Percentiles rank a stretch among this genome's conserved stretches.
phyloP scores from a whole-genome alignment of 2,329 filamentous ascomycete species.

The Thielaviopsis cerberus region DNA sequence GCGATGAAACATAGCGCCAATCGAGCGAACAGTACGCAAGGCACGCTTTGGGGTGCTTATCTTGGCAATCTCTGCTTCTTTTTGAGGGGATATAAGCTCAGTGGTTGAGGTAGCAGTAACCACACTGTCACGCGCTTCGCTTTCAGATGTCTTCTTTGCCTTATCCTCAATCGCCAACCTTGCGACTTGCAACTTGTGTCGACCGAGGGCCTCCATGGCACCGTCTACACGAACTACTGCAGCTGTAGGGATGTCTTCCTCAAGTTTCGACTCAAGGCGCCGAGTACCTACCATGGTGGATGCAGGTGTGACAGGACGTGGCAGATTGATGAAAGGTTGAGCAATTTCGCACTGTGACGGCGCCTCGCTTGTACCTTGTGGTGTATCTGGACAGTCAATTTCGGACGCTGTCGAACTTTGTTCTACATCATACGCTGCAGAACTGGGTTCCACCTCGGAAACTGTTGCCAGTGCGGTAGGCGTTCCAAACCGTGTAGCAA shows the following conservation, averaged over 20 bases:
- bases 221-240: neutral
- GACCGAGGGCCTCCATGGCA: neutral
- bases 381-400: neutral
- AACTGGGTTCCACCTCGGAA: neutral
- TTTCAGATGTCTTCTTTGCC: neutral
- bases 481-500: neutral
- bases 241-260: neutral
- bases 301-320: neutral
- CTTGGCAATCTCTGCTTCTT: neutral
- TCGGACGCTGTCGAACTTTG: too few species aligned
- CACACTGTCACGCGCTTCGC: neutral
- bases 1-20: conserved; percentile 9
- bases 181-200: neutral
- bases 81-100: neutral
- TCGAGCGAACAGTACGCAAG: conserved; percentile 6
- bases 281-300: neutral
- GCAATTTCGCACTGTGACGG: neutral
- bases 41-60: conserved; percentile 1
- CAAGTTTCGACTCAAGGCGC: neutral
- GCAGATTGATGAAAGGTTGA: neutral
- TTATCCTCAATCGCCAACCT: neutral
- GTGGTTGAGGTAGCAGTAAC: neutral
- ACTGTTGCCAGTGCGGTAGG: neutral
- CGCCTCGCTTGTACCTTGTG: neutral
- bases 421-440: too few species aligned